Evolutionary conservation across 179 eudicot genomes (phyloP).

Genomic region (Amaranthus tricolor): DNA sequence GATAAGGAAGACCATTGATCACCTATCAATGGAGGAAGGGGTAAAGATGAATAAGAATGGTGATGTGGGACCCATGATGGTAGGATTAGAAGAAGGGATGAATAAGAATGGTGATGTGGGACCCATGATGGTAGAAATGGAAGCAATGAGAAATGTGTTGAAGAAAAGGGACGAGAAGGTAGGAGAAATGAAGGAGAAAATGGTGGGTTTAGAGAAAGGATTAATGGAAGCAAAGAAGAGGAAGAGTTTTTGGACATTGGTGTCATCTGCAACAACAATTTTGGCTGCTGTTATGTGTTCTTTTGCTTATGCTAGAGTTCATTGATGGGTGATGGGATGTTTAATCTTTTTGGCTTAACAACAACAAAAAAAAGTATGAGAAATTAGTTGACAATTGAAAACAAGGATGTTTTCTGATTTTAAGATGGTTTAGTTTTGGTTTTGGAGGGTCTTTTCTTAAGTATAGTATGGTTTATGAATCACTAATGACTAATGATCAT

Average conservation of each 20-base stretch:
- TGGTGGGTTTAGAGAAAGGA: conserved; percentile 43
- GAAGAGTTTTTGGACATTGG: conserved; percentile 66
- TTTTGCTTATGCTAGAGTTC: conserved; percentile 57
- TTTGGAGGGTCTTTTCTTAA: neutral
- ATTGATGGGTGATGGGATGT: conserved; percentile 19
- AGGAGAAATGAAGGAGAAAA: conserved; percentile 52
- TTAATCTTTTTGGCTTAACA: neutral
- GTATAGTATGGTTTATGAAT: neutral
- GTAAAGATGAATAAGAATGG: conserved; percentile 28
- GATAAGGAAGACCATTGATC: conserved; percentile 39
- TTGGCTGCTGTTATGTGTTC: conserved; percentile 58
- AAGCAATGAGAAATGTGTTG: conserved; percentile 50
- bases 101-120: conserved; percentile 21
- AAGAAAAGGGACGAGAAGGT: conserved; percentile 43
- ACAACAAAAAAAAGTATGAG: neutral
- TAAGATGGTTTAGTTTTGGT: neutral
- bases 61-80: conserved; percentile 35
- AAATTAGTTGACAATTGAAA: conserved; percentile 1
- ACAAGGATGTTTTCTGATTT: neutral
- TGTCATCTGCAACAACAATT: conserved; percentile 72
- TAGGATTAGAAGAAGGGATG: conserved; percentile 25
- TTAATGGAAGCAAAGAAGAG: conserved; percentile 56
- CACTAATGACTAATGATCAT: neutral
- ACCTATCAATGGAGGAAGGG: conserved; percentile 18
- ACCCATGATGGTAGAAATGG: conserved; percentile 44